These are phyloP conservation scores for Ilyonectria robusta DNA, from an alignment of 2,329 filamentous ascomycete species.

Conservation along the genomic window DNA sequence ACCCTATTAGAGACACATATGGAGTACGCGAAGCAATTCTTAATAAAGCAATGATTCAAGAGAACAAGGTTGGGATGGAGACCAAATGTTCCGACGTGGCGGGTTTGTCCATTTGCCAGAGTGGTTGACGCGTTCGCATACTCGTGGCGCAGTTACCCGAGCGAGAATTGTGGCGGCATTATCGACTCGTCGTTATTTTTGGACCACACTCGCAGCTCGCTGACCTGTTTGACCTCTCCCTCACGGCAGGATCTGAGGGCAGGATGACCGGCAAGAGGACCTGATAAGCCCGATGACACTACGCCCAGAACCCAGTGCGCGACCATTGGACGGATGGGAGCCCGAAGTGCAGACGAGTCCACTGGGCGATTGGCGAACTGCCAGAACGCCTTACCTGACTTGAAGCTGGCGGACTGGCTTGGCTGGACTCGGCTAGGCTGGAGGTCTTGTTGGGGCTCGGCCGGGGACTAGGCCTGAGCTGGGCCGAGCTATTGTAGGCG, in stretches of 20 bases:
- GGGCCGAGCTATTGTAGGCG: constrained; percentile 10
- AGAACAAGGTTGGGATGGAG: not conserved
- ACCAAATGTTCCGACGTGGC: not conserved
- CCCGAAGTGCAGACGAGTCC: constrained; percentile 9
- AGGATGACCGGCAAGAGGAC: not conserved
- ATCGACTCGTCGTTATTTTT: not conserved
- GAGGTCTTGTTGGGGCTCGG: constrained; percentile 41
- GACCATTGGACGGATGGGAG: not conserved
- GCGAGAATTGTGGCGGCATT: not conserved
- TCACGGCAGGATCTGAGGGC: not conserved
- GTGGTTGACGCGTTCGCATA: not conserved
- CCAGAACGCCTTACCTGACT: constrained; percentile 35
- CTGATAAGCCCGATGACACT: constrained; percentile 6
- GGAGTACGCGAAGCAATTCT: not conserved
- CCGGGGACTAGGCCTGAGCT: constrained; percentile 35
- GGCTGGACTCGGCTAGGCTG: constrained; percentile 39
- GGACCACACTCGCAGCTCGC: not conserved
- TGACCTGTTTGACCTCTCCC: not conserved
- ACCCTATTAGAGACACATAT: not conserved
- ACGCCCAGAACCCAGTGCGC: not conserved
- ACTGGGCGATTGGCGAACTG: constrained; percentile 27
- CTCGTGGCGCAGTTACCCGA: constrained; percentile 7
- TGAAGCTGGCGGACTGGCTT: constrained; percentile 33
- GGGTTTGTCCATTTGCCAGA: not conserved
- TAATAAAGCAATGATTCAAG: not conserved